A percentile compares a stretch with the other conserved stretches of the same genome.
Conservation (phyloP, 2,329 filamentous ascomycete genomes). For the Nothopassalora personata region DNA sequence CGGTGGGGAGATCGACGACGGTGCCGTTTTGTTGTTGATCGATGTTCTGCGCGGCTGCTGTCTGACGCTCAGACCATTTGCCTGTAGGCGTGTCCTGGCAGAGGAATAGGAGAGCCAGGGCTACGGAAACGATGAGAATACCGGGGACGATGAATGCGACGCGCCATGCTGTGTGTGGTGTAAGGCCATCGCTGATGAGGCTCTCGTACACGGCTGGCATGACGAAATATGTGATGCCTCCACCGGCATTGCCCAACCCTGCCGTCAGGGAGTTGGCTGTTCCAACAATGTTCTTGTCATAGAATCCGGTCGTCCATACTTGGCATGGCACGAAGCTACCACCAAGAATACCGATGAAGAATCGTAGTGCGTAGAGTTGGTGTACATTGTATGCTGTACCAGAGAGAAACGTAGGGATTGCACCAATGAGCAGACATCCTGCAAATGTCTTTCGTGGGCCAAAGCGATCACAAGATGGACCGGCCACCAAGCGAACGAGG, state of each 20-base stretch:
- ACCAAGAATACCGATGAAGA: conserved; percentile 76
- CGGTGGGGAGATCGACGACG: conserved; percentile 49
- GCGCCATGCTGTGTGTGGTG: conserved; percentile 68
- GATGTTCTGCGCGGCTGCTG: conserved; percentile 52
- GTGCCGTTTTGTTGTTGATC: conserved; percentile 40
- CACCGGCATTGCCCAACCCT: conserved; percentile 81
- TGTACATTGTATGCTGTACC: conserved; percentile 64
- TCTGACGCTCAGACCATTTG: conserved; percentile 66
- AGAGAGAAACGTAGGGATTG: conserved; percentile 76
- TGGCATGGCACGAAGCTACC: conserved; percentile 80
- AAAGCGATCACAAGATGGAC: conserved; percentile 78
- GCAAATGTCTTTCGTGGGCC: conserved; percentile 78
- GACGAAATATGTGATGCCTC: conserved; percentile 86
- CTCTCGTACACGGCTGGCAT: conserved; percentile 74
- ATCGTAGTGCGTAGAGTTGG: conserved; percentile 67
- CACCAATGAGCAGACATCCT: conserved; percentile 67
- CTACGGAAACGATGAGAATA: conserved; percentile 14
- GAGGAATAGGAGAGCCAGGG: conserved; percentile 12
- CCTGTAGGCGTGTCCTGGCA: conserved; percentile 78
- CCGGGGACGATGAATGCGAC: conserved; percentile 76
- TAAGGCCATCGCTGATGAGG: conserved; percentile 16
- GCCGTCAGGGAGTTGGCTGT: conserved; percentile 81
- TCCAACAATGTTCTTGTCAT: conserved; percentile 86
- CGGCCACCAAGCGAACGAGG: conserved; percentile 69
- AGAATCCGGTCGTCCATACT: conserved; percentile 90